Percentiles rank a stretch among this genome's conserved stretches.
These are phyloP conservation scores for Cercospora brassicicola DNA, from an alignment of 2,329 filamentous ascomycete genomes.

Conservation along the genomic window DNA sequence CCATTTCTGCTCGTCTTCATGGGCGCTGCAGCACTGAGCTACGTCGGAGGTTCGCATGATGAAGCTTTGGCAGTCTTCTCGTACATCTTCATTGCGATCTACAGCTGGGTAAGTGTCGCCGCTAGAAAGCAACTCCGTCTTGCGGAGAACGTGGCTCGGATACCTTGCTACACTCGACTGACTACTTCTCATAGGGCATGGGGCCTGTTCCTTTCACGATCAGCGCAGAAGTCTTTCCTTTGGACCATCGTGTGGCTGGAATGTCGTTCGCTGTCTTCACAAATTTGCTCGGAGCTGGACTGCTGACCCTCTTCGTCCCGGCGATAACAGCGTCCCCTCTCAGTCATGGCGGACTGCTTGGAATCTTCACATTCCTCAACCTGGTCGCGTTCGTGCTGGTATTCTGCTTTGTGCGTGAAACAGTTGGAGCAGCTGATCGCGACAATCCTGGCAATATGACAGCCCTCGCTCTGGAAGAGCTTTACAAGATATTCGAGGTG, in stretches of 20 bases:
- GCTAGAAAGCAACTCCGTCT: slow-evolving; percentile 41
- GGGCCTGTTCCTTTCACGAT: slow-evolving; percentile 59
- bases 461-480: slow-evolving; percentile 34
- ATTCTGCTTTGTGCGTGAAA: slow-evolving; percentile 39
- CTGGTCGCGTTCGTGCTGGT: slow-evolving; percentile 36
- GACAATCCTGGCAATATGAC: slow-evolving; percentile 26
- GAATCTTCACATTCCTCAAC: slow-evolving; percentile 36
- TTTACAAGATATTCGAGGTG: slow-evolving; percentile 37
- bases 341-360: slow-evolving; percentile 30
- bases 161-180: neutral
- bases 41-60: slow-evolving; percentile 51
- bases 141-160: neutral
- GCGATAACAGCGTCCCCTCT: slow-evolving; percentile 21
- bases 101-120: slow-evolving; percentile 43
- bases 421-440: slow-evolving; percentile 29
- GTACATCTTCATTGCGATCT: slow-evolving; percentile 52
- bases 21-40: slow-evolving; percentile 53
- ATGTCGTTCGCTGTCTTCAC: slow-evolving; percentile 65
- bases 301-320: slow-evolving; percentile 36
- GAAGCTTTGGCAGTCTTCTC: slow-evolving; percentile 58
- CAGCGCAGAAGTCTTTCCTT: slow-evolving; percentile 68
- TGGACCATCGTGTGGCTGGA: slow-evolving; percentile 65
- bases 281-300: slow-evolving; percentile 36
- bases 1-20: slow-evolving; percentile 51
- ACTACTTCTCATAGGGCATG: neutral